Evolutionary conservation across 805 yeast genomes (phyloP).

Genomic region (Starmerella riodocensis): DNA sequence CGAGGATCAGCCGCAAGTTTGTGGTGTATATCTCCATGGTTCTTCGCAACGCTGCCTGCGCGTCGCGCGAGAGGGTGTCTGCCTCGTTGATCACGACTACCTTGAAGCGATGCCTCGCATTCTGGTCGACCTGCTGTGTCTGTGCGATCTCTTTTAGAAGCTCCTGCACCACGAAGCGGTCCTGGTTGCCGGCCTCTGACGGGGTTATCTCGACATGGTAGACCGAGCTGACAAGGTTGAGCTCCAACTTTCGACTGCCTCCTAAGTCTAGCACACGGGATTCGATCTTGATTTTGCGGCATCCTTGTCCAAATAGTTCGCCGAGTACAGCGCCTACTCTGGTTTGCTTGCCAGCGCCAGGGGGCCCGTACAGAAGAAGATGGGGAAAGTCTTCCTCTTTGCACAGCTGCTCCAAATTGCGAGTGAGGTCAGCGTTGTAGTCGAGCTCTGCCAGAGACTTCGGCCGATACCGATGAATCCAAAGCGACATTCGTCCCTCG

Average conservation of each 20-base stretch:
- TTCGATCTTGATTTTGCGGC: slow-evolving; percentile 77
- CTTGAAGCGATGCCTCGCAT: slow-evolving; percentile 42
- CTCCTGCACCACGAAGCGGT: slow-evolving; percentile 89
- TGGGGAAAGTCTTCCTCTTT: slow-evolving; percentile 85
- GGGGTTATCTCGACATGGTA: slow-evolving; percentile 93
- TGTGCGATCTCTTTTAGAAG: slow-evolving; percentile 87
- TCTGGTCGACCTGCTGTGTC: slow-evolving; percentile 83
- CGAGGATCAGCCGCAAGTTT: slow-evolving; percentile 68
- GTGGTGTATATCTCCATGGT: slow-evolving; percentile 57
- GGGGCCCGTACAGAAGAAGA: slow-evolving; percentile 81
- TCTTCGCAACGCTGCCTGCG: slow-evolving; percentile 83
- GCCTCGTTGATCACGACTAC: slow-evolving; percentile 89
- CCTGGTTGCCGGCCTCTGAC: slow-evolving; percentile 90
- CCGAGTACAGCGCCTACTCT: slow-evolving; percentile 67
- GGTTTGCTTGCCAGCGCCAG: slow-evolving; percentile 95
- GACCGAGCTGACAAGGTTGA: slow-evolving; percentile 84
- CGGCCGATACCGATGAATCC: slow-evolving; percentile 96
- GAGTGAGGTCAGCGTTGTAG: slow-evolving; percentile 54
- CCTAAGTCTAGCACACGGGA: slow-evolving; percentile 65
- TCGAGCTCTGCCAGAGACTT: slow-evolving; percentile 46
- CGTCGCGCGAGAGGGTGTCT: slow-evolving; percentile 87
- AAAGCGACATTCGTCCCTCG: slow-evolving; percentile 42
- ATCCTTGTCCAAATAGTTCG: slow-evolving; percentile 71
- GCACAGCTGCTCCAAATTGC: slow-evolving; percentile 48
- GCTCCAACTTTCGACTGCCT: slow-evolving; percentile 61